A percentile compares a stretch with the other conserved stretches of the same genome.
phyloP scores from a whole-genome alignment of 139 green algal genomes.

The Limnomonas spitsbergensis region DNA sequence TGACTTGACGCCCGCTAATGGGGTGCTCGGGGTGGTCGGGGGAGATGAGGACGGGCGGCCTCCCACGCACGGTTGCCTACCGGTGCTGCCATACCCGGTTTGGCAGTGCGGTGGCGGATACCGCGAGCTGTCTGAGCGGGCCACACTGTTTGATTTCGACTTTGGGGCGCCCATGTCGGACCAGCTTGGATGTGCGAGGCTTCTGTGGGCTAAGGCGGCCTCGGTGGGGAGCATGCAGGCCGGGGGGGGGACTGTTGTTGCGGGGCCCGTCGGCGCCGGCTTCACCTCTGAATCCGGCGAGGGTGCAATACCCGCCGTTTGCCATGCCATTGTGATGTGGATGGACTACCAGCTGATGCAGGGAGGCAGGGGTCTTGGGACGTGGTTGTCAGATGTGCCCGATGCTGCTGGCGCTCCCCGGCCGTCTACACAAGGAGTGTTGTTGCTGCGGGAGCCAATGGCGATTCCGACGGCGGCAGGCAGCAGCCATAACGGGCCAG shows the following conservation, averaged over 20 bases:
- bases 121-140: conserved; percentile 19
- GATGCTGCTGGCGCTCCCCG: no score
- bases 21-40: conserved; percentile 30
- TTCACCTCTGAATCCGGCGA: background rate
- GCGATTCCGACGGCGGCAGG: no score
- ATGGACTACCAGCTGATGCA: conserved; percentile 19
- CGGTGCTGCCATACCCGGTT: conserved; percentile 24
- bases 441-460: no score
- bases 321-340: conserved; percentile 36
- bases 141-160: conserved; percentile 19
- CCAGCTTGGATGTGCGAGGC: background rate
- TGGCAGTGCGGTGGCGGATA: conserved; percentile 41
- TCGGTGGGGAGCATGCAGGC: background rate
- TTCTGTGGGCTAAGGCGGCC: background rate
- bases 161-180: conserved; percentile 20
- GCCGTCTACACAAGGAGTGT: no score
- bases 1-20: conserved; percentile 31
- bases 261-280: background rate
- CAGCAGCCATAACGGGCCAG: no score
- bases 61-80: background rate
- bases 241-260: background rate
- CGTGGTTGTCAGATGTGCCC: conserved; percentile 10
- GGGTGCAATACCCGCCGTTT: background rate
- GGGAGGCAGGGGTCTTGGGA: background rate
- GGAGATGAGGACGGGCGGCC: background rate